Evolutionary conservation across 1,284 basidiomycete genomes (phyloP), one percentile per base, ranked within the genome.

Genomic region (Ganoderma multipileum): DNA sequence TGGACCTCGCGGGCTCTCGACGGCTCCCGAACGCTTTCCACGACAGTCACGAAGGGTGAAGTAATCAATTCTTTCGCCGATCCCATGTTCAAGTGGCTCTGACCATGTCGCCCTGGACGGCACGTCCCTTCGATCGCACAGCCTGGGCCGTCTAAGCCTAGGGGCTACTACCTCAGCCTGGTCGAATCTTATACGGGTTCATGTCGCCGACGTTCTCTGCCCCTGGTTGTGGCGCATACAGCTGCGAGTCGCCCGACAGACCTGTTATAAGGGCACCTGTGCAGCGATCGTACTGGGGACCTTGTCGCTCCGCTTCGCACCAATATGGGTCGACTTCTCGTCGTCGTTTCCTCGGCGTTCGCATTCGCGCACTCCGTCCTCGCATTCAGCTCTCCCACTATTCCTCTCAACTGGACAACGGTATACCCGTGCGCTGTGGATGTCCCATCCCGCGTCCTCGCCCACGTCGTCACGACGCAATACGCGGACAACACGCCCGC

Each of bases 401-500:
- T 72, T 38, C 71, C 71, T 6, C 69, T 72, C 63, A 70, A 70
- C 60, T 72, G 71, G 71, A 52, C 71, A 5, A 68, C 64, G 20
- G 39, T 59, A 5, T 67, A 47, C 55, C 26, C 63, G 3, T 74
- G 73, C 63, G 73, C 72, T 7, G 66, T 70, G n/a, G 73, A 74
- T 61, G 61, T 52, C 26, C 63, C 70, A 18, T 65, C 72, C 2
- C 72, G 73, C 41, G 64, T 75, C 54, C 61, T 75, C 66, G 67
- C 65, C 18, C 44, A 52, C 41, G 72, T 70, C 55, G 57, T 71
- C 42, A 71, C 68, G 36, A 68, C 68, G 20, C 65, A 67, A 30
- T 66, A 70, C 61, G 54, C 67, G 23, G 63, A 69, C 70, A 76
- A 76, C 71, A 73, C 72, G 11, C 71, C 73, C 28, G 71, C 67